phyloP scores from a whole-genome alignment of 78 protist species.

The Chrysochromulina parva region DNA sequence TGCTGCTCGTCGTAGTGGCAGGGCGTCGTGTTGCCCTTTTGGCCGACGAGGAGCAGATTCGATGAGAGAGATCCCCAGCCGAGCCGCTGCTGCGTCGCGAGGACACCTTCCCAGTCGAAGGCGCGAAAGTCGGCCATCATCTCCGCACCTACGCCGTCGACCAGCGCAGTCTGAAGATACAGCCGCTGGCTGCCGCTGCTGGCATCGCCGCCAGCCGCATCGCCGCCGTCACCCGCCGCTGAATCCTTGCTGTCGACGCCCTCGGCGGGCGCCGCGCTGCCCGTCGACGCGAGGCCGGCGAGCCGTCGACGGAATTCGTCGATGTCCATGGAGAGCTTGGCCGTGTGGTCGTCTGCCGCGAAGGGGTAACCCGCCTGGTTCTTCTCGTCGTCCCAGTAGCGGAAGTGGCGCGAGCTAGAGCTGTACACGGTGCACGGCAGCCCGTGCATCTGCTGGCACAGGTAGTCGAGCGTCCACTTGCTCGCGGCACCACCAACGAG shows the following conservation, averaged over 20 bases:
- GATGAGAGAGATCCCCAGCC: conserved; percentile 29
- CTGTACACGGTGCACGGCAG: neutral
- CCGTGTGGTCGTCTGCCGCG: neutral
- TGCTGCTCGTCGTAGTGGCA: conserved; percentile 48
- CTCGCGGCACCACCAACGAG: neutral
- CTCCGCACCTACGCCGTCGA: neutral
- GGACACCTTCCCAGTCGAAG: neutral
- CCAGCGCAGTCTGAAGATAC: neutral
- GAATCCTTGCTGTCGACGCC: neutral
- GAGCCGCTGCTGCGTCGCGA: neutral
- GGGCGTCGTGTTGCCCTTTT: conserved; percentile 2
- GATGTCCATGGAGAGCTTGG: neutral
- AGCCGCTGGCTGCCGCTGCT: neutral
- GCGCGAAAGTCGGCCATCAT: neutral
- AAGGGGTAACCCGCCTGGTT: neutral
- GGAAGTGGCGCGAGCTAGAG: neutral
- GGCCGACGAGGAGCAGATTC: conserved; percentile 27
- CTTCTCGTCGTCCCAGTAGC: neutral
- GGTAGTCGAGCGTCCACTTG: neutral
- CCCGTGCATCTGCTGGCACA: neutral
- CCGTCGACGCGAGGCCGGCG: neutral
- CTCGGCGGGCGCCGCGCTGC: neutral
- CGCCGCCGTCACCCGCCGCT: neutral
- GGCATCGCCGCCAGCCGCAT: neutral
- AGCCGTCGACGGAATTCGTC: neutral